A percentile compares a stretch with the other conserved stretches of the same genome.
phyloP scores from a whole-genome alignment of 1,284 basidiomycete genomes.

The Tranzscheliella williamsii region DNA sequence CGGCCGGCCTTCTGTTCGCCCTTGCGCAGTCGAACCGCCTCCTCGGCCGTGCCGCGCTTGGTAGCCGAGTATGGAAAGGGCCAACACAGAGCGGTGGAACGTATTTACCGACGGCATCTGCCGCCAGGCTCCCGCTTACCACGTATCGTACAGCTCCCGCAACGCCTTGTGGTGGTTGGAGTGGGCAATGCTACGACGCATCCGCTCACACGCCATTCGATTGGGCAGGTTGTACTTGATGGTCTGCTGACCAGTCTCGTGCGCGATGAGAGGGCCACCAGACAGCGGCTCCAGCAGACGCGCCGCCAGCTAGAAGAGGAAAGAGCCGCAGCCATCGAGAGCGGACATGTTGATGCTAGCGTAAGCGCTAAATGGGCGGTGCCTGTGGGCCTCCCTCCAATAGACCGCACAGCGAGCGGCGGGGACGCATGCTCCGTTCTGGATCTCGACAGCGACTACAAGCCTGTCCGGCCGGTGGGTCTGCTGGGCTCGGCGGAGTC shows the following conservation, averaged over 20 bases:
- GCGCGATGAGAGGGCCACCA: not conserved
- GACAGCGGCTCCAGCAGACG: not conserved
- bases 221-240: conserved; percentile 30
- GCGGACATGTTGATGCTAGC: too few relatives aligned
- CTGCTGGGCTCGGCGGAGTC: too few relatives aligned
- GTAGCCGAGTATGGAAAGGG: conserved; percentile 38
- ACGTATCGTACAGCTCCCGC: conserved; percentile 1
- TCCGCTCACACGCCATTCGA: conserved; percentile 24
- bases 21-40: too few relatives aligned
- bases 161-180: conserved; percentile 14
- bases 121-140: conserved; percentile 9
- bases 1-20: conserved; percentile 7
- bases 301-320: conserved; percentile 7
- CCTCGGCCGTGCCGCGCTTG: conserved; percentile 1
- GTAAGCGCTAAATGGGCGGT: too few relatives aligned
- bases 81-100: conserved; percentile 10
- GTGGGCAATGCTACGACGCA: conserved; percentile 32
- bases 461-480: too few relatives aligned
- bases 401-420: too few relatives aligned
- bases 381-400: too few relatives aligned
- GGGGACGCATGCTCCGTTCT: too few relatives aligned
- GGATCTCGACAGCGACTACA: too few relatives aligned
- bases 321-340: too few relatives aligned
- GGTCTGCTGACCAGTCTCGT: conserved; percentile 3
- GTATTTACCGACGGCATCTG: conserved; percentile 2